A percentile compares a stretch with the other conserved stretches of the same genome.
Conservation (phyloP, 2,329 filamentous ascomycete species). For the Clonostachys byssicola region DNA sequence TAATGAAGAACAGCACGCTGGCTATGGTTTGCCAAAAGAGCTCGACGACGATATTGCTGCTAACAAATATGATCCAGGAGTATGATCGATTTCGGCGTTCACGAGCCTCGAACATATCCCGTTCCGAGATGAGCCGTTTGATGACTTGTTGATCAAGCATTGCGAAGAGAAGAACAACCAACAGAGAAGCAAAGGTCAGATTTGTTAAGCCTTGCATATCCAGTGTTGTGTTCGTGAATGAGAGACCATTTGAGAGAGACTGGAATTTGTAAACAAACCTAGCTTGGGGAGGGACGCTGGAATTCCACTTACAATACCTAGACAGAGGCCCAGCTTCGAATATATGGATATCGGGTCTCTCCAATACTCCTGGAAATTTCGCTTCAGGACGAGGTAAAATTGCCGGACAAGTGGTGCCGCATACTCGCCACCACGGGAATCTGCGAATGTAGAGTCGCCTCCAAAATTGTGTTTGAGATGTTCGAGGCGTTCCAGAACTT, state of each 20-base stretch:
- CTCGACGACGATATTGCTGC: slow-evolving; percentile 27
- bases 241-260: too few relatives aligned
- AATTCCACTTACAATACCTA: slow-evolving; percentile 10
- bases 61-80: slow-evolving; percentile 64
- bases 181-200: too few relatives aligned
- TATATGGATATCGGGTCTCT: slow-evolving; percentile 58
- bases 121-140: slow-evolving; percentile 24
- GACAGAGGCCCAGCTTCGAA: slow-evolving; percentile 60
- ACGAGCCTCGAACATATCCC: slow-evolving; percentile 65
- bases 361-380: slow-evolving; percentile 25
- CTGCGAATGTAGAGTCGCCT: slow-evolving; percentile 35
- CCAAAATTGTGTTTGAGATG: slow-evolving; percentile 21
- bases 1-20: slow-evolving; percentile 55
- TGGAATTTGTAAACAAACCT: too few relatives aligned
- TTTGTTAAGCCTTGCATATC: too few relatives aligned
- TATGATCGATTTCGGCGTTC: slow-evolving; percentile 65
- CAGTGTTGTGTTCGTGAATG: too few relatives aligned
- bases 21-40: slow-evolving; percentile 6
- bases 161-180: slow-evolving; percentile 44
- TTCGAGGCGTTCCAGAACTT: slow-evolving; percentile 34
- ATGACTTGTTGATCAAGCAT: slow-evolving; percentile 64
- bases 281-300: too few relatives aligned
- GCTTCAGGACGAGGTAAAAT: slow-evolving; percentile 25
- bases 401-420: slow-evolving; percentile 54
- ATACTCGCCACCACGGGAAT: slow-evolving; percentile 34